Base-by-base conservation (phyloP, 1,139 yeast species). In the Yarrowia galli region DNA sequence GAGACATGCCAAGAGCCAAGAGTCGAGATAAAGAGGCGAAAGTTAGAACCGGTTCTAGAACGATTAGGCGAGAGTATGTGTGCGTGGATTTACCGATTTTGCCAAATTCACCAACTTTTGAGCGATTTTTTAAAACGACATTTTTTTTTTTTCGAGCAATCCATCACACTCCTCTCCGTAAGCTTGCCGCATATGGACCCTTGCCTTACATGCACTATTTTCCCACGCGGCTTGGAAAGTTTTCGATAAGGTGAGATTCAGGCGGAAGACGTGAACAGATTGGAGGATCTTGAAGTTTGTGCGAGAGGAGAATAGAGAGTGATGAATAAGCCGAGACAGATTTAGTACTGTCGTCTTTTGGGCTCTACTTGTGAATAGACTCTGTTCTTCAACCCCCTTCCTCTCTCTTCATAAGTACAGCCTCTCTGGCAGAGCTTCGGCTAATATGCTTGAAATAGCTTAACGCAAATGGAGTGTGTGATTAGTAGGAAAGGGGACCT, bases 201-300 rank as follows among this genome's bases (percentile, higher is more conserved):
- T n/a, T 28, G 35, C 32, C 9, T 28, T 28, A 16, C 56, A 36
- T 53, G 60, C 60, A 53, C 32, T 16, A n/a, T 38, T n/a, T 22
- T 53, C 13, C 2, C 60, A 53, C 20, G 7, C 60, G 60, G 60
- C 60, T 53, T 53, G 43, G 20, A 53, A 53, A 53, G 60, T 53
- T 53, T 53, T 38, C 60, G 58, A 36, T 53, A 36, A 53, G 60
- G 60, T 53, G 60, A 53, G 28, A 36, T 32, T 15, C 8, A 32
- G 60, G 43, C 45, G 38, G 60, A 35, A 16, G 35, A 23, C 7
- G 28, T 3, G 28, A 25, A 28, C 1, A 28, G 32, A 28, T 28
- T 3, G 32, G 3, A 10, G 32, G n/a, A n/a, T n/a, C n/a, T n/a
- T n/a, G n/a, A n/a, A n/a, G n/a, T n/a, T n/a, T n/a, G n/a, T n/a